Conservation (phyloP, 495 filamentous ascomycete species). For the Talaromyces thailandensis region DNA sequence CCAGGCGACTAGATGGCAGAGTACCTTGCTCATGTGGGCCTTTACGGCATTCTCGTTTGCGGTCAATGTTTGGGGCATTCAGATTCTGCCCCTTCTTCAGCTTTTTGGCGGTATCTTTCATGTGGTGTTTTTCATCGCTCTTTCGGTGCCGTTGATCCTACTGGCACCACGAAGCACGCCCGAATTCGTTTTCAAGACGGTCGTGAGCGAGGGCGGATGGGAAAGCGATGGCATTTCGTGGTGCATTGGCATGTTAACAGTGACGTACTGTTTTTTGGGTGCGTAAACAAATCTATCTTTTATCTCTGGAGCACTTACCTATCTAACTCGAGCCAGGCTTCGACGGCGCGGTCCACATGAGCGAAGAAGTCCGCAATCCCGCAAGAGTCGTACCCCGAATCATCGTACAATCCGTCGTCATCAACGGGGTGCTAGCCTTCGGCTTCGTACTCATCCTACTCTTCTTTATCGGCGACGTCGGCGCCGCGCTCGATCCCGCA, state of each 20-base stretch:
- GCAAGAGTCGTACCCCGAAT: slow-evolving; percentile 21
- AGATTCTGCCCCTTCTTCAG: slow-evolving; percentile 35
- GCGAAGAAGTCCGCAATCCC: slow-evolving; percentile 31
- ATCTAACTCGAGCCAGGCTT: slow-evolving; percentile 9
- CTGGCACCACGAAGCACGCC: slow-evolving; percentile 31
- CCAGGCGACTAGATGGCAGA: slow-evolving; percentile 31
- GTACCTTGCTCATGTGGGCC: slow-evolving; percentile 35
- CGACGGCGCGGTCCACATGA: slow-evolving; percentile 24
- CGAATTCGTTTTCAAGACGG: slow-evolving; percentile 32
- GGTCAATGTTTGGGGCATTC: slow-evolving; percentile 32
- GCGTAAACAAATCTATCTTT: not conserved
- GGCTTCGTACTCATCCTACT: slow-evolving; percentile 26
- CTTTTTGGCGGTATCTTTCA: slow-evolving; percentile 36
- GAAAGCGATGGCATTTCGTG: slow-evolving; percentile 27
- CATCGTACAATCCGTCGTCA: slow-evolving; percentile 22
- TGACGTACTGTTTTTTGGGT: slow-evolving; percentile 21
- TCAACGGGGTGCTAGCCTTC: slow-evolving; percentile 28
- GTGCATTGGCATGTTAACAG: slow-evolving; percentile 27
- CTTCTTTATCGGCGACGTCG: slow-evolving; percentile 29
- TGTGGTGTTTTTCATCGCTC: slow-evolving; percentile 34
- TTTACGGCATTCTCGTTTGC: slow-evolving; percentile 18
- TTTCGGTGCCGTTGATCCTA: slow-evolving; percentile 31
- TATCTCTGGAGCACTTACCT: not conserved
- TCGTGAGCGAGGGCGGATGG: slow-evolving; percentile 30
- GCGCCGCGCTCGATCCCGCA: slow-evolving; percentile 16